A percentile compares a stretch with the other conserved stretches of the same genome.
These are phyloP conservation scores for Barbarea vulgaris DNA, from an alignment of 345 rosid species.

Conservation along the genomic window DNA sequence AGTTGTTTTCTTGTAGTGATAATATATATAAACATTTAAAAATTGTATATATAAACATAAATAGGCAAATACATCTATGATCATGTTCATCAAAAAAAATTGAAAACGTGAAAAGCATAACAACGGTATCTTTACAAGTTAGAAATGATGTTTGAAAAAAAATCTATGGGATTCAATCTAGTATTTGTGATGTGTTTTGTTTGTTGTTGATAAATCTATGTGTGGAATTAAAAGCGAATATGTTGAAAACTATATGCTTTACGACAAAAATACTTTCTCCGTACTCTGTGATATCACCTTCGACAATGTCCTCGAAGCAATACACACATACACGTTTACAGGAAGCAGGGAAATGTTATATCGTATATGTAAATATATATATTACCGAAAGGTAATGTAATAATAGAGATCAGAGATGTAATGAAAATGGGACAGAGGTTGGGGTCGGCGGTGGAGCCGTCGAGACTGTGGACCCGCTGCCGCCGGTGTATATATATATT, in stretches of 20 bases:
- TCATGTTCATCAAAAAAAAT: not conserved
- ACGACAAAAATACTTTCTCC: not conserved
- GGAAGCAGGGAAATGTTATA: not conserved
- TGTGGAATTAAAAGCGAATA: not conserved
- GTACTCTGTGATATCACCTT: not conserved
- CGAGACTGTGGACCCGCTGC: not conserved
- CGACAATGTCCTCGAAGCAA: not conserved
- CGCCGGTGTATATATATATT: not conserved
- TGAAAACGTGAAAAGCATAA: not conserved
- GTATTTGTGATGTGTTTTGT: too few relatives aligned
- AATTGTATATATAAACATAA: not conserved
- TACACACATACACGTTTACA: not conserved
- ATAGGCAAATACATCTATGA: not conserved
- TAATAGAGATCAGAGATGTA: not conserved
- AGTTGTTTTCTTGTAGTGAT: too few relatives aligned
- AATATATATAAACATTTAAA: not conserved
- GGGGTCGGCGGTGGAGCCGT: not conserved
- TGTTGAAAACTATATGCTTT: not conserved
- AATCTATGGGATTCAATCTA: too few relatives aligned
- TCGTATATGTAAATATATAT: not conserved
- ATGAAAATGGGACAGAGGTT: not conserved
- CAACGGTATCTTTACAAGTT: not conserved
- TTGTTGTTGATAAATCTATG: too few relatives aligned
- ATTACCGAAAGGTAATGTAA: not conserved
- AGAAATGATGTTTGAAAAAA: too few relatives aligned